Base-by-base conservation (phyloP, 2,329 filamentous ascomycete genomes). In the Alternaria incomplexa region DNA sequence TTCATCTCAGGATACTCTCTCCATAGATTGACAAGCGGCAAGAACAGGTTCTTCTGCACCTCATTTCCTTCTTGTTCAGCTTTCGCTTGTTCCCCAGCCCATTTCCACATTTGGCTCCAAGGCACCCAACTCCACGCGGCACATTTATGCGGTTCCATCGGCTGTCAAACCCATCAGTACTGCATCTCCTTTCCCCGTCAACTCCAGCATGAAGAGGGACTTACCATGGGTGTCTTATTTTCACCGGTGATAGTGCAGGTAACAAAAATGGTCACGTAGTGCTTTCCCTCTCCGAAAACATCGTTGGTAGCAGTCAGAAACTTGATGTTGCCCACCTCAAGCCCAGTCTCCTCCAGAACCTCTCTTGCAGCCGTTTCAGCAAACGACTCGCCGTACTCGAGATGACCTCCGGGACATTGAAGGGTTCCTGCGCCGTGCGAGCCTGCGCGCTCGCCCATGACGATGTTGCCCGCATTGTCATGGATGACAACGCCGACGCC, bases 251-350 rank as follows among this genome's bases (percentile, higher is more conserved):
- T 80, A 47, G 78, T 79, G 45, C 86, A 88, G 0, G 82, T 80
- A 64, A 93, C 86, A 68, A 92, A 93, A 3, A 93, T 77, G 0
- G 92, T 94, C 54, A 93, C 83, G 72, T 94, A 95, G 74, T 95
- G 91, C 77, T 89, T 92, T 0, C 79, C 79, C n/a, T 85, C 84
- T 1, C 78, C 72, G 74, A 93, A 91, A 1, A 91, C 74, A 69
- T 90, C 88, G 73, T 93, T 93, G 6, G 90, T 93, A 0, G 88
- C 85, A 0, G 85, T 87, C 1, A 90, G 67, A 43, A 90, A 84
- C 48, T 81, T 83, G 6, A 86, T 52, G 7, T 85, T 82, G 2
- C 77, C 81, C 1, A 93, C 82, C 0, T 78, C 70, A 2, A 79
- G 64, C 0, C 86, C 90, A 0, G 91, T 93, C 73, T 95, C 92